Evolutionary conservation across 331 rosid genomes (phyloP).

Genomic region (Quercus phellos): DNA sequence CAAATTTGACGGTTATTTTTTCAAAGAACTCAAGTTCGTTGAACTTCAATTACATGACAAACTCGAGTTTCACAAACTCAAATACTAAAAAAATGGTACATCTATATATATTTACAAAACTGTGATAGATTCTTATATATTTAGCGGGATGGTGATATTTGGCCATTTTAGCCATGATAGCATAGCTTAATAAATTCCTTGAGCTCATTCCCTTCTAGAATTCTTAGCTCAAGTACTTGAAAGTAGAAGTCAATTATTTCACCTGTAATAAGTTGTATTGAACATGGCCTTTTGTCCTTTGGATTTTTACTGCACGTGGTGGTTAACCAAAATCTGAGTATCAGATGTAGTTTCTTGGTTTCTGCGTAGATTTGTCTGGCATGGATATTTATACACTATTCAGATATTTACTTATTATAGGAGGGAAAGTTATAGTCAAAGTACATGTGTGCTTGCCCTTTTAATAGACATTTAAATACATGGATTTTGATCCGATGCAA

Average conservation of each 20-base stretch:
- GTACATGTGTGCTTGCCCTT: too few species aligned
- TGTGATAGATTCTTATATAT: too few species aligned
- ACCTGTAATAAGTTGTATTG: background rate
- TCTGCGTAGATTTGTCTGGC: background rate
- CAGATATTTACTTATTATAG: background rate
- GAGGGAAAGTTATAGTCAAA: background rate
- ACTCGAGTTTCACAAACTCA: too few species aligned
- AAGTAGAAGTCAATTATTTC: background rate
- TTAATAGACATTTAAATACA: too few species aligned
- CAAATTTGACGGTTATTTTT: too few species aligned
- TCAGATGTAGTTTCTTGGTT: too few species aligned
- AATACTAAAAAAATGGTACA: too few species aligned
- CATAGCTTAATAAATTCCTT: background rate
- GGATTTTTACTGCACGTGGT: background rate
- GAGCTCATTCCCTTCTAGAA: background rate
- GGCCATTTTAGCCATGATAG: background rate
- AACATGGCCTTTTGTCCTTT: background rate
- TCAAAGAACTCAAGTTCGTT: too few species aligned
- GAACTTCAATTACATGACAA: fast-evolving
- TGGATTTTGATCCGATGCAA: too few species aligned
- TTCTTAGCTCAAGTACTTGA: background rate
- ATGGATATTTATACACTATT: background rate
- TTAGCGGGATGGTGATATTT: too few species aligned
- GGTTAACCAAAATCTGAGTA: background rate
- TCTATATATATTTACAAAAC: too few species aligned